phyloP scores from a whole-genome alignment of 129 eudicot species.

The Escallonia herrerae region DNA sequence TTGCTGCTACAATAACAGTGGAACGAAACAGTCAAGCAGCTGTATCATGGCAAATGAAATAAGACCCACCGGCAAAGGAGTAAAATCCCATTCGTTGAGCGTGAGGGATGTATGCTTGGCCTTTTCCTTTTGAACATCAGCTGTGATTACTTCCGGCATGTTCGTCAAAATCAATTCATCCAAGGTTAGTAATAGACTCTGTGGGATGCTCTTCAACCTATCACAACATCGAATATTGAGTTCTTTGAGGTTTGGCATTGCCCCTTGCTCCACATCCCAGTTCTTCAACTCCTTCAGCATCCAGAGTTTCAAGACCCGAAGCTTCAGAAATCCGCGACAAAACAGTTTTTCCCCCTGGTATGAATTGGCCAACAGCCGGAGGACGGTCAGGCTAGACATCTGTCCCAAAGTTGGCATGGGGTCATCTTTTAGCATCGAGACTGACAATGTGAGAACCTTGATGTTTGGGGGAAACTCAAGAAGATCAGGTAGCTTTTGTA shows the following conservation, averaged over 20 bases:
- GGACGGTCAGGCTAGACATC: conserved; percentile 34
- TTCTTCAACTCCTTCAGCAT: conserved; percentile 36
- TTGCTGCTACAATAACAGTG: no score
- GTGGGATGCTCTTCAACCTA: conserved; percentile 29
- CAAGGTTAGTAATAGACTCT: conserved; percentile 18
- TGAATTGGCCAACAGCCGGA: conserved; percentile 52
- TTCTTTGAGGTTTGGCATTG: conserved; percentile 42
- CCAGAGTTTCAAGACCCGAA: conserved; percentile 52
- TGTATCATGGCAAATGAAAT: background rate
- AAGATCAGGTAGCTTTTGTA: conserved; percentile 27
- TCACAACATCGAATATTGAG: conserved; percentile 42
- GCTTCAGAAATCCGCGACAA: conserved; percentile 34
- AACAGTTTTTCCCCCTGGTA: conserved; percentile 28
- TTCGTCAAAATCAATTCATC: conserved; percentile 30
- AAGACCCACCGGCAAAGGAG: conserved; percentile 30
- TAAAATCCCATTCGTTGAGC: conserved; percentile 13
- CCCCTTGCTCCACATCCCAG: conserved; percentile 46
- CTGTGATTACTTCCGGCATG: conserved; percentile 32
- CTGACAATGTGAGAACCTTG: conserved; percentile 54
- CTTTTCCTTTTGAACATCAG: conserved; percentile 14
- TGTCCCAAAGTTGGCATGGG: conserved; percentile 48
- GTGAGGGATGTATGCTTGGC: conserved; percentile 16
- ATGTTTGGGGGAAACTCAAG: conserved; percentile 37
- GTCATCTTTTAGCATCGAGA: conserved; percentile 35
- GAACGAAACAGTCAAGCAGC: background rate